A percentile compares a stretch with the other conserved stretches of the same genome.
Evolutionary conservation across 2,329 filamentous ascomycete species (phyloP).

Genomic region (Paraphaeosphaeria minitans): DNA sequence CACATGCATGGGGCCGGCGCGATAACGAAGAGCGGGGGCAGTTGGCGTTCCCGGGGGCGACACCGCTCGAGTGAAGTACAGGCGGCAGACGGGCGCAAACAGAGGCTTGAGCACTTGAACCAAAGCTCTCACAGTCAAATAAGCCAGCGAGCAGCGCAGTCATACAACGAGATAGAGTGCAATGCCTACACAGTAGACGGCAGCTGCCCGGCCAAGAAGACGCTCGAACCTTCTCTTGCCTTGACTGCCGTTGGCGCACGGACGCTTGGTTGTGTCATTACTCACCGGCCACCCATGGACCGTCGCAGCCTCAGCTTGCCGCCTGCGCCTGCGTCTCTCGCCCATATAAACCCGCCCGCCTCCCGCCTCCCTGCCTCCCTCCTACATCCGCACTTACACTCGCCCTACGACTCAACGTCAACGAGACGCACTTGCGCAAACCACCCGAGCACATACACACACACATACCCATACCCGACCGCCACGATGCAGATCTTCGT

Average conservation of each 20-base stretch:
- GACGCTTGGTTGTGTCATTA: slow-evolving; percentile 37
- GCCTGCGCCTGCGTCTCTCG: slow-evolving; percentile 27
- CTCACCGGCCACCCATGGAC: slow-evolving; percentile 32
- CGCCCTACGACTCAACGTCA: slow-evolving; percentile 6
- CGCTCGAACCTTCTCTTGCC: slow-evolving; percentile 42
- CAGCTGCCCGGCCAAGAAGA: slow-evolving; percentile 26
- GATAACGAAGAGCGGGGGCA: slow-evolving; percentile 39
- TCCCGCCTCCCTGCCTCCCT: slow-evolving; percentile 16
- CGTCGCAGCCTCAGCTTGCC: slow-evolving; percentile 44
- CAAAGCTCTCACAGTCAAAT: not conserved
- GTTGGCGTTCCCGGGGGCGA: slow-evolving; percentile 4
- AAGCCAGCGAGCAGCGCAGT: not conserved
- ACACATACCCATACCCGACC: slow-evolving; percentile 13
- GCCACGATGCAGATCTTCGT: slow-evolving; percentile 95
- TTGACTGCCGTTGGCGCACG: slow-evolving; percentile 39
- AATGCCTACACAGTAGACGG: too few relatives aligned
- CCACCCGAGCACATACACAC: not conserved
- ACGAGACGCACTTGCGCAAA: not conserved
- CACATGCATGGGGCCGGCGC: slow-evolving; percentile 32
- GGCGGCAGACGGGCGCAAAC: slow-evolving; percentile 1
- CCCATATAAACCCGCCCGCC: slow-evolving; percentile 38
- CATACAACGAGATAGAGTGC: too few relatives aligned
- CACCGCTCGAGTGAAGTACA: not conserved
- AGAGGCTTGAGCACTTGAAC: not conserved
- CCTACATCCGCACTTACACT: slow-evolving; percentile 22